Base-by-base conservation (phyloP, 345 rosid genomes). In the Populus tremula region DNA sequence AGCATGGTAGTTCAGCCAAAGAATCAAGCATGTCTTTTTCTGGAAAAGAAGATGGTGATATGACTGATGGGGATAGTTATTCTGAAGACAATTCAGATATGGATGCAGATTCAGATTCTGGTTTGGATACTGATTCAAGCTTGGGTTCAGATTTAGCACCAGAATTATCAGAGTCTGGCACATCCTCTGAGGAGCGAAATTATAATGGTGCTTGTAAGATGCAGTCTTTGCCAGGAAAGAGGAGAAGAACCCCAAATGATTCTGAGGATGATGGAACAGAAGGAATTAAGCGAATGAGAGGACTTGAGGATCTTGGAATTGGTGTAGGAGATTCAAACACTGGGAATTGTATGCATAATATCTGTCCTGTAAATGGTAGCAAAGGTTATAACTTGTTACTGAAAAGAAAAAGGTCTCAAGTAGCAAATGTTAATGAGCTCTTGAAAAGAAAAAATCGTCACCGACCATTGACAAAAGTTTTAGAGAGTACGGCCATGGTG, bases 181-280 rank as follows among this genome's bases (percentile, higher is more conserved):
- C 87, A 80, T 91, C 94, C 78, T 90, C 87, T 71, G 91, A 90
- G 83, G 94, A 89, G 83, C 81, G 90, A 45, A 89, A 83, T 78
- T 84, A 77, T 74, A 50, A 53, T 36, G 84, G 76, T 81, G 83
- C 84, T 80, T 77, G 81, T 59, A 92, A 87, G 86, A 83, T 80
- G 83, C 91, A 82, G 73, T 61, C 92, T 79, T 70, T 76, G 72
- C 86, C 78, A 64, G 89, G 79, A 75, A 89, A 84, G 89, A 91
- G 97, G 80, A 92, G 97, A 85, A 90, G 87, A 86, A 96, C 97
- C 20, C 97, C 97, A 21, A 96, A 92, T 85, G 98, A 92, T 84
- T 96, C 97, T 0, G 98, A 92, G 87, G 99, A 92, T 85, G 99
- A 96, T 88, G 99, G 99, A 78, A 89, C 86, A 54, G 98, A 89